Percentiles rank a stretch among this genome's conserved stretches.
Conservation (phyloP, 2,329 filamentous ascomycete genomes). For the Bipolaris gigantea region DNA sequence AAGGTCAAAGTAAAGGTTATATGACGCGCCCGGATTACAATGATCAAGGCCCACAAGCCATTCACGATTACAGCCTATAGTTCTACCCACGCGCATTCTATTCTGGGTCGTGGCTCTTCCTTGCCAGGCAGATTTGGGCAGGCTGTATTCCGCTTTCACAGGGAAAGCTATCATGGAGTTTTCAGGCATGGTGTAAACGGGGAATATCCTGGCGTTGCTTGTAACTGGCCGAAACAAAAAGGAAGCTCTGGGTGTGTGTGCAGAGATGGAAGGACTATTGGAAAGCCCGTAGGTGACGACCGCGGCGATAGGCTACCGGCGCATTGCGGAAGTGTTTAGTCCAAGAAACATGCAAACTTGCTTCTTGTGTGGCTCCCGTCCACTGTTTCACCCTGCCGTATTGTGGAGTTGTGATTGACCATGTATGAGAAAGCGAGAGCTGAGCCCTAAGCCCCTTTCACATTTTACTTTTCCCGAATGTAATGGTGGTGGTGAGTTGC, state of each 20-base stretch:
- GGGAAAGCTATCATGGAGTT: constrained; percentile 17
- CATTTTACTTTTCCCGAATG: constrained; percentile 11
- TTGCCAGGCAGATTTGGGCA: not conserved
- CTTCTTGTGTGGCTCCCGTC: not conserved
- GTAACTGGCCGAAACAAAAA: constrained; percentile 5
- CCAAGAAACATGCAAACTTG: not conserved
- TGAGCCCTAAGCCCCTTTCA: not conserved
- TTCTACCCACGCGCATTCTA: not conserved
- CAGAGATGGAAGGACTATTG: not conserved
- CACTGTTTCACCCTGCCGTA: not conserved
- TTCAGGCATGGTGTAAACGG: constrained; percentile 22
- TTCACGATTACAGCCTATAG: constrained; percentile 57
- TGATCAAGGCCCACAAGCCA: constrained; percentile 65
- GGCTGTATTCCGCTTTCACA: constrained; percentile 1
- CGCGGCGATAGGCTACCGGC: constrained; percentile 14
- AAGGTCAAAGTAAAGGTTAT: constrained; percentile 68
- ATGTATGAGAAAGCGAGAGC: not conserved
- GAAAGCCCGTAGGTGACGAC: not conserved
- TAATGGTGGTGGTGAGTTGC: constrained; percentile 1
- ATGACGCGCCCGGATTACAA: constrained; percentile 70
- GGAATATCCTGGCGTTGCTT: constrained; percentile 19
- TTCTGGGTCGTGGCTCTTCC: not conserved
- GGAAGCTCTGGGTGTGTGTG: constrained; percentile 2
- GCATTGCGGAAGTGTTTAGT: constrained; percentile 9
- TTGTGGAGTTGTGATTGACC: not conserved